Conservation (phyloP, 495 filamentous ascomycete genomes). For the Lasiosphaeriaceae sp. region DNA sequence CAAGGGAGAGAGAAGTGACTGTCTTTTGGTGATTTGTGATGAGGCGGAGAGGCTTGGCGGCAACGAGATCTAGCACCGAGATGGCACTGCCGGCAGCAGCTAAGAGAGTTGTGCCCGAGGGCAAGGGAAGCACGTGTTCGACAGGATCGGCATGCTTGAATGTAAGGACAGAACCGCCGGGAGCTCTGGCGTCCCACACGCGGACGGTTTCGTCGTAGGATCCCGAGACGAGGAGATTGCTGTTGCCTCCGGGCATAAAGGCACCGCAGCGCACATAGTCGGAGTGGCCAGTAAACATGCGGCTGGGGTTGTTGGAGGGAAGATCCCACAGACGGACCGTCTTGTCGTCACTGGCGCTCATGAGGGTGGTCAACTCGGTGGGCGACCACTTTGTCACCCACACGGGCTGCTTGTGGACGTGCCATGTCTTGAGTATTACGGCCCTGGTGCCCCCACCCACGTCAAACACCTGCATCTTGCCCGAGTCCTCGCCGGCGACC, state of each 20-base stretch:
- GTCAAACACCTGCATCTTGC: slow-evolving; percentile 92
- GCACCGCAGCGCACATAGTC: slow-evolving; percentile 87
- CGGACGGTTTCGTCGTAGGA: slow-evolving; percentile 92
- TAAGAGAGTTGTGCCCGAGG: slow-evolving; percentile 78
- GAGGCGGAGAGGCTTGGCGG: slow-evolving; percentile 77
- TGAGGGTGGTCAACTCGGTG: slow-evolving; percentile 74
- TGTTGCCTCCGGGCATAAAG: slow-evolving; percentile 78
- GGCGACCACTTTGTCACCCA: slow-evolving; percentile 89
- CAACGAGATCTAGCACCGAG: slow-evolving; percentile 89
- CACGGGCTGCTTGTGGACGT: slow-evolving; percentile 89
- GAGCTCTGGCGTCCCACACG: slow-evolving; percentile 84
- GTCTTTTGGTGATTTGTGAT: slow-evolving; percentile 97
- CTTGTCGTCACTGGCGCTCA: slow-evolving; percentile 84
- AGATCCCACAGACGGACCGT: slow-evolving; percentile 94
- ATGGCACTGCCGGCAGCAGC: slow-evolving; percentile 85
- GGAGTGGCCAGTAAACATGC: slow-evolving; percentile 78
- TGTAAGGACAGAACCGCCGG: slow-evolving; percentile 67
- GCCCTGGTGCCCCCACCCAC: slow-evolving; percentile 59
- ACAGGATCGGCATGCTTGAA: slow-evolving; percentile 90
- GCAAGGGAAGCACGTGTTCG: slow-evolving; percentile 80
- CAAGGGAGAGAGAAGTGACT: slow-evolving; percentile 75
- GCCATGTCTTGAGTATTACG: slow-evolving; percentile 94
- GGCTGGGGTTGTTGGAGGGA: slow-evolving; percentile 67
- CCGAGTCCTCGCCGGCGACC: slow-evolving; percentile 85
- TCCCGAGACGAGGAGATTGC: slow-evolving; percentile 74